Percentiles rank a stretch among this genome's conserved stretches.
These are phyloP conservation scores for Coccomyxa sp. DNA, from an alignment of 139 green algal species.

Conservation along the genomic window DNA sequence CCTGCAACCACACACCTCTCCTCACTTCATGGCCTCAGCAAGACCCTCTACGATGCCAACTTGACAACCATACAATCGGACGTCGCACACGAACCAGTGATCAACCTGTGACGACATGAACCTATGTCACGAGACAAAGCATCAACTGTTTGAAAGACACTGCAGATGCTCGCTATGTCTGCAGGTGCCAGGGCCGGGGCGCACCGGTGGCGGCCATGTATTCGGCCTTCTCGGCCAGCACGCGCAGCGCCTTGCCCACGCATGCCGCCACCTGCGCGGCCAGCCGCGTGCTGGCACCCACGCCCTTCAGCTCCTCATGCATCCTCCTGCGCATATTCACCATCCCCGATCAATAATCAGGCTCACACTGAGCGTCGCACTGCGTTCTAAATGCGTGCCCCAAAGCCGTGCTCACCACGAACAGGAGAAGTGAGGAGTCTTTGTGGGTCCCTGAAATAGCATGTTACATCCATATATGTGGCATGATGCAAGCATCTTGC, in stretches of 20 bases:
- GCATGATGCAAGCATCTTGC: neutral
- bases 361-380: neutral
- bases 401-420: neutral
- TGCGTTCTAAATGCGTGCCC: neutral
- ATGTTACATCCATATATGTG: too few relatives aligned
- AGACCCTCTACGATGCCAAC: neutral
- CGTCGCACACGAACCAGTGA: neutral
- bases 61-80: neutral
- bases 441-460: neutral
- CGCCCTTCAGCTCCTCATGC: conserved; percentile 80
- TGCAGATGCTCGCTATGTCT: too few relatives aligned
- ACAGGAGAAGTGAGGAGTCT: neutral
- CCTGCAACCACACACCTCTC: conserved; percentile 27
- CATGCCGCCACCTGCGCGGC: conserved; percentile 29
- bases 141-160: too few relatives aligned
- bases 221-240: conserved; percentile 54
- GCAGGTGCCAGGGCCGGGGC: neutral
- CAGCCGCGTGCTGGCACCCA: conserved; percentile 45
- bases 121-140: too few relatives aligned
- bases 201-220: conserved; percentile 53
- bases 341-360: neutral
- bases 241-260: conserved; percentile 45
- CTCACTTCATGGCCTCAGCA: neutral
- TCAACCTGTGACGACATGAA: too few relatives aligned
- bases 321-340: conserved; percentile 38